Base-by-base conservation (phyloP, 1,284 basidiomycete genomes). In the Pascua guehoae region DNA sequence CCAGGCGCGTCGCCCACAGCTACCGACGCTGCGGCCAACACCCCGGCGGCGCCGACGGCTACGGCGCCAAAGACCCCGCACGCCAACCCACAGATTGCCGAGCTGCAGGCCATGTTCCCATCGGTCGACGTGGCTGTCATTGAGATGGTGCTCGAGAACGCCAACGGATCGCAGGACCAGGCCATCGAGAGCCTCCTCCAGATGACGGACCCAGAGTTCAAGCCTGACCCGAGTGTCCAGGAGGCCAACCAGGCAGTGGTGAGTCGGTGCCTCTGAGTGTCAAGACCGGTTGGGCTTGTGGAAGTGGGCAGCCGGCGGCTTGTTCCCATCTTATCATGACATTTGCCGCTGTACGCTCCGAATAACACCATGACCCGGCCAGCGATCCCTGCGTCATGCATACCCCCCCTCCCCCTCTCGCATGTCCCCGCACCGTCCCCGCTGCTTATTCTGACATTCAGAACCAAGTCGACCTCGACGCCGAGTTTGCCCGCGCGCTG, bases 181-280 rank as follows among this genome's bases (percentile, higher is more conserved):
- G 72, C 74, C 7, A 75, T 77, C 38, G 75, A 76, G 66, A 66
- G 63, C 40, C 61, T 77, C 37, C 61, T 77, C 16, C 67, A 66
- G 43, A 75, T 77, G 72, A 75, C 72, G n/a, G 75, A 77, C 54
- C 67, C 68, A n/a, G 64, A 72, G 50, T 77, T 75, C 59, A 71
- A 67, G 57, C 70, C 72, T 3, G 72, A 74, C 50, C 65, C 72
- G 14, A 12, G 47, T 5, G 12, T 39, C 15, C 38, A 47, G 24
- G 24, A 32, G 32, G 42, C 53, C 8, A 39, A 49, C 15, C 49
- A 54, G 51, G 48, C 44, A 8, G 9, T 59, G 43, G 71, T 72
- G 54, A 57, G 71, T 66, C 44, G 24, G n/a, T 36, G 41, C 41
- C 18, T 11, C 39, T 4, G 49, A n/a, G 8, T n/a, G n/a, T n/a